Base-by-base conservation (phyloP, 140 eudicot genomes). In the Oenanthe javanica region DNA sequence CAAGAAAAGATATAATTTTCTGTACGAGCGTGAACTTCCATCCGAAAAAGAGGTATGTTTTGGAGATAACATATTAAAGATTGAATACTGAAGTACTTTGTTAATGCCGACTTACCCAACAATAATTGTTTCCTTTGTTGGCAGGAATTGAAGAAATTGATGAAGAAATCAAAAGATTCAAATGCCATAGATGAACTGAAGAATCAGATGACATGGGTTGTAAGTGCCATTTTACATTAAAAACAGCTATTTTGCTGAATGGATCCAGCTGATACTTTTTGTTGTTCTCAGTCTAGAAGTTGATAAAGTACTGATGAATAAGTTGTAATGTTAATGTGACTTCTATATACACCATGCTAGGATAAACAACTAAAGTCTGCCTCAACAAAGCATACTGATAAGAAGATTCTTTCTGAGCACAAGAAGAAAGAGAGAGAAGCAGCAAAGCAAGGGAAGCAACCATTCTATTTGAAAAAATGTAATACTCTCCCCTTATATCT, bases 401-500 rank as follows among this genome's bases (percentile, higher is more conserved):
- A 83, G 72, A 92, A 89, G 49, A 90, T 90, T 82, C 89, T 94
- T 43, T 82, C 92, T 42, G 91, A 90, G 83, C 98, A 94, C 87
- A 94, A 94, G 87, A 94, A 88, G 92, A 94, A 86, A 83, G 97
- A 90, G 87, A 90, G 95, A 83, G 96, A 94, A 86, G 97, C 98
- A n/a, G 96, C 97, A 80, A 92, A 89, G 87, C 96, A 92, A 79
- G 99, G 99, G 80, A 94, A 94, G 75, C 87, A 85, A 42, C 99
- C 99, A 77, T 94, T 86, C 79, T 94, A 92, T 83, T 82, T 94
- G 82, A 94, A 94, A 82, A 89, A 94, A 86, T 92, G 98, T 93
- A 86, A 85, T 55, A 14, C 79, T 66, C 63, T n/a, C 79, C 81
- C 79, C 79, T 83, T 80, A 57, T 74, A 87, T 75, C 87, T 82